Evolutionary conservation across 2,329 filamentous ascomycete species (phyloP).

Genomic region (Aspergillus cejpii): DNA sequence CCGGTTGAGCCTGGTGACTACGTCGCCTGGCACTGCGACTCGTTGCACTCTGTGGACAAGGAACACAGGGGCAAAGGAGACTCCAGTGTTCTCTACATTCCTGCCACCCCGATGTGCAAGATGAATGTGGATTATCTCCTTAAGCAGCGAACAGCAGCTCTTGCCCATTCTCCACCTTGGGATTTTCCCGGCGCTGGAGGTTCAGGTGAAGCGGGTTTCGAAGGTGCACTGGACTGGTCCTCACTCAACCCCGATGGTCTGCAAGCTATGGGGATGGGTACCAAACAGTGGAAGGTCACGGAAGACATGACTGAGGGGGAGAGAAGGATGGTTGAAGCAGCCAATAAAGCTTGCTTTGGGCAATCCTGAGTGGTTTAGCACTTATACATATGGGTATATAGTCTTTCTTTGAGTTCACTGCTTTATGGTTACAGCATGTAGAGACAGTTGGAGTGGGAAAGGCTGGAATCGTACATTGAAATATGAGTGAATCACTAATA

Average conservation of each 20-base stretch:
- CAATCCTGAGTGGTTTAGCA: neutral
- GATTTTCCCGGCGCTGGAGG: slow-evolving; percentile 60
- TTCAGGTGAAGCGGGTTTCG: slow-evolving; percentile 37
- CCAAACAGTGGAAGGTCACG: slow-evolving; percentile 45
- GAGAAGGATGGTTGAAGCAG: slow-evolving; percentile 45
- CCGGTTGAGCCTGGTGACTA: slow-evolving; percentile 65
- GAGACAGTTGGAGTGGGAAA: neutral
- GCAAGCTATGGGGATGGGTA: slow-evolving; percentile 50
- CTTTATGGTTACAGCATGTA: neutral
- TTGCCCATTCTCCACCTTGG: slow-evolving; percentile 59
- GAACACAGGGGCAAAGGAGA: slow-evolving; percentile 65
- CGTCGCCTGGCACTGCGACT: slow-evolving; percentile 72
- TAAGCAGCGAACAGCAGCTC: slow-evolving; percentile 64
- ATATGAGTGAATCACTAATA: neutral
- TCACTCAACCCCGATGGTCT: slow-evolving; percentile 44
- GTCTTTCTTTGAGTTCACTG: neutral
- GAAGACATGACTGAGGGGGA: slow-evolving; percentile 46
- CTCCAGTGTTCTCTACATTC: slow-evolving; percentile 83
- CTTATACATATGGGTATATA: neutral
- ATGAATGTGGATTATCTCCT: slow-evolving; percentile 64
- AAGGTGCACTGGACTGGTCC: slow-evolving; percentile 36
- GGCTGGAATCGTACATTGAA: neutral
- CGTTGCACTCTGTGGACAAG: slow-evolving; percentile 76
- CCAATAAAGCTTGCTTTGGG: slow-evolving; percentile 51
- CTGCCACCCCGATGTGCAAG: slow-evolving; percentile 72